Evolutionary conservation across 2,329 filamentous ascomycete genomes (phyloP).

Genomic region (Graphiopsis chlorocephala): DNA sequence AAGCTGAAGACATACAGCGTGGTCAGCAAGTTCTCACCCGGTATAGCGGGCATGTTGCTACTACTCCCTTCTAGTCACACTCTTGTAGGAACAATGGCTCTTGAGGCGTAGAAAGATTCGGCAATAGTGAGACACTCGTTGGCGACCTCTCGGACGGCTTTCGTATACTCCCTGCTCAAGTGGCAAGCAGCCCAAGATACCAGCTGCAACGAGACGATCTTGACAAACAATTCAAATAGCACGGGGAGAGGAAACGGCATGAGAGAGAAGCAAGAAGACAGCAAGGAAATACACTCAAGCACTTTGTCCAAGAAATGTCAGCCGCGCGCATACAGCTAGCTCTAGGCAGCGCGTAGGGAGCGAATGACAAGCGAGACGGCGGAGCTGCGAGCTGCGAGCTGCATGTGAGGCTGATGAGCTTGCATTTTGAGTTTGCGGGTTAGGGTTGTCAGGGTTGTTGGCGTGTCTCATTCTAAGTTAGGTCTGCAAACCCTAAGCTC

Average conservation of each 20-base stretch:
- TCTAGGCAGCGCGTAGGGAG: constrained; percentile 11
- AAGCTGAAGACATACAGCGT: constrained; percentile 42
- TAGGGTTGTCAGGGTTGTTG: not conserved
- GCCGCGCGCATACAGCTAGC: constrained; percentile 15
- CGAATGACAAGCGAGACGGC: constrained; percentile 7
- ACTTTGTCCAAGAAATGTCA: constrained; percentile 2
- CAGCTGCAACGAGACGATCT: constrained; percentile 19
- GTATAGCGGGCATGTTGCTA: constrained; percentile 45
- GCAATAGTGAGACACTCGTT: constrained; percentile 29
- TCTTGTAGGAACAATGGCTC: constrained; percentile 17
- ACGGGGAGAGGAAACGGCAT: constrained; percentile 15
- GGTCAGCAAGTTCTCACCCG: constrained; percentile 46
- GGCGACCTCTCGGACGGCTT: constrained; percentile 28
- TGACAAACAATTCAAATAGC: constrained; percentile 18
- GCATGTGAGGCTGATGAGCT: not conserved
- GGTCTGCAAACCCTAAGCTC: not conserved
- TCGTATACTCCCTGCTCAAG: constrained; percentile 25
- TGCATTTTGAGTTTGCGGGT: not conserved
- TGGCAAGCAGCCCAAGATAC: constrained; percentile 16
- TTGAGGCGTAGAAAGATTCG: constrained; percentile 23
- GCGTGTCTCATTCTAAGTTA: not conserved
- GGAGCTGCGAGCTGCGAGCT: not conserved
- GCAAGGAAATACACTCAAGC: constrained; percentile 1
- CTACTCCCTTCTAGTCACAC: constrained; percentile 10
- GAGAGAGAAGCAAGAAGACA: not conserved